Evolutionary conservation across 139 green algal genomes (phyloP).

Genomic region (Spirogloea muscicola): DNA sequence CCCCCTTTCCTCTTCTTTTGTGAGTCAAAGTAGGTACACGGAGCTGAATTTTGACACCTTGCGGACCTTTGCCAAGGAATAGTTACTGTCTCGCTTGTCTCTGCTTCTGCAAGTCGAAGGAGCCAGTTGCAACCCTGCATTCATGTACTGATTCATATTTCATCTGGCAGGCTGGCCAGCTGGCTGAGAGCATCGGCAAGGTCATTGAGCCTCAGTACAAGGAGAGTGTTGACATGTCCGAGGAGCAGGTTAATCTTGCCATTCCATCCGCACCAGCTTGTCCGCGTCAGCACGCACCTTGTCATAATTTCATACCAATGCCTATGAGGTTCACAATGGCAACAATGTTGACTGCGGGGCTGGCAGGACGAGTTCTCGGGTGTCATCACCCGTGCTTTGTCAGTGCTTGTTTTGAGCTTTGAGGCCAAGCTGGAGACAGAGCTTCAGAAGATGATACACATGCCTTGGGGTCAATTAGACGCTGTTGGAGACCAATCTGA

Average conservation of each 20-base stretch:
- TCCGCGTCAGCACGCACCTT: too few species aligned
- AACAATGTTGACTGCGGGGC: too few species aligned
- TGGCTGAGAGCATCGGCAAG: slow-evolving; percentile 43
- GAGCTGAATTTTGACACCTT: too few species aligned
- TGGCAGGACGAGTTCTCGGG: slow-evolving; percentile 75
- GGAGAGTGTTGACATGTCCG: slow-evolving; percentile 65
- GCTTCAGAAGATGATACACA: slow-evolving; percentile 57
- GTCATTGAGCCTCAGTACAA: slow-evolving; percentile 37
- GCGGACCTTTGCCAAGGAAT: too few species aligned
- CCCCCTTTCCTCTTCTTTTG: too few species aligned
- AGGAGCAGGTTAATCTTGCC: slow-evolving; percentile 31
- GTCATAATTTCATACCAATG: too few species aligned
- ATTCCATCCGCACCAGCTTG: background rate
- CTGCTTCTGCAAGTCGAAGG: too few species aligned
- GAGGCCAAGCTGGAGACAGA: slow-evolving; percentile 80
- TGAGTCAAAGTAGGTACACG: too few species aligned
- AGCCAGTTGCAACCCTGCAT: too few species aligned
- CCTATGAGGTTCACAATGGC: too few species aligned
- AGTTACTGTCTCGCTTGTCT: too few species aligned
- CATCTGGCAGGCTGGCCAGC: slow-evolving; percentile 34
- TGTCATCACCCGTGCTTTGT: slow-evolving; percentile 70
- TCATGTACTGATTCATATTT: too few species aligned
- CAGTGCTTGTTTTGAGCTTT: slow-evolving; percentile 77
- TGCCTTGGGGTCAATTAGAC: slow-evolving; percentile 65
- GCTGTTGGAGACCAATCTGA: slow-evolving; percentile 81